These are phyloP conservation scores for Ceratobasidium sp. DNA, from an alignment of 1,284 basidiomycete genomes.

Conservation along the genomic window DNA sequence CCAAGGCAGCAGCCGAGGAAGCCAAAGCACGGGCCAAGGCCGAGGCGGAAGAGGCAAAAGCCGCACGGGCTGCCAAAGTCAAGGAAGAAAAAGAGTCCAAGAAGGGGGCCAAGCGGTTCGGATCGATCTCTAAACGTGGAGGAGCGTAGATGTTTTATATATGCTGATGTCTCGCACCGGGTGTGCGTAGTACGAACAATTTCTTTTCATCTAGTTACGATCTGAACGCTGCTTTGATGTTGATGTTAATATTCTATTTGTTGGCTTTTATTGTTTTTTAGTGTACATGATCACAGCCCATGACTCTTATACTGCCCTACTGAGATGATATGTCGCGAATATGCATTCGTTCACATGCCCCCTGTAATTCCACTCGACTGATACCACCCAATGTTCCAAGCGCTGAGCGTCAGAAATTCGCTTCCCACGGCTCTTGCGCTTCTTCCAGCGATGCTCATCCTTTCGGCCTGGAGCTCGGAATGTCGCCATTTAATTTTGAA, in stretches of 20 bases:
- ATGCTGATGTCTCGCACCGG: neutral
- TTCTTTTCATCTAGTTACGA: constrained; percentile 11
- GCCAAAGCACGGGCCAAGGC: constrained; percentile 22
- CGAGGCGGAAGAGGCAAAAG: constrained; percentile 24
- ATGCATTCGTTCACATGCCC: too few species aligned
- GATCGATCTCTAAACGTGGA: constrained; percentile 19
- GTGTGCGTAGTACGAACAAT: neutral
- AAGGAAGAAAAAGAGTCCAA: constrained; percentile 18
- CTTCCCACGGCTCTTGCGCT: too few species aligned
- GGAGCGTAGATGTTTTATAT: neutral
- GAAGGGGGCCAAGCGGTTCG: constrained; percentile 11
- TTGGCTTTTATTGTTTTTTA: neutral
- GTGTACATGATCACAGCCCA: constrained; percentile 16
- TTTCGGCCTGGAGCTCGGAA: too few species aligned
- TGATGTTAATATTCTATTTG: neutral
- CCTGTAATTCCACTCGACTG: too few species aligned
- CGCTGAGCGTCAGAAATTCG: too few species aligned
- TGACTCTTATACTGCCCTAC: too few species aligned
- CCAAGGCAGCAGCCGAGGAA: constrained; percentile 28
- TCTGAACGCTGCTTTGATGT: constrained; percentile 11
- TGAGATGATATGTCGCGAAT: too few species aligned
- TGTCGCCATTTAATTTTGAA: too few species aligned
- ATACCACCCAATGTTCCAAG: too few species aligned
- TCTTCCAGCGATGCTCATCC: too few species aligned
- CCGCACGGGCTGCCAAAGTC: constrained; percentile 1